Conservation (phyloP, 768 basidiomycete genomes). For the Clavulina sp. region DNA sequence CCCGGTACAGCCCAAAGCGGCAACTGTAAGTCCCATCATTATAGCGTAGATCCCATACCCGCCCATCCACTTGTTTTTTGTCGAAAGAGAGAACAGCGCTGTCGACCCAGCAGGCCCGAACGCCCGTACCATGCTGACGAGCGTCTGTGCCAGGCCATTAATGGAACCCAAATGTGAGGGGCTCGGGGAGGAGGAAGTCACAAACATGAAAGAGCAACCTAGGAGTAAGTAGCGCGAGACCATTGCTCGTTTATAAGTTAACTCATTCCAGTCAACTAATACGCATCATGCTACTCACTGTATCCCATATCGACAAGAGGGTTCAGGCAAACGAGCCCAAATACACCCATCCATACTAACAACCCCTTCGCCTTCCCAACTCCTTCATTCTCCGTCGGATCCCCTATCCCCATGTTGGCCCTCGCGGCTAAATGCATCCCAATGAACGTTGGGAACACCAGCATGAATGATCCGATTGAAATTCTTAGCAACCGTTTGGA, state of each 20-base stretch:
- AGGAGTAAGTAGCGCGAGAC: neutral
- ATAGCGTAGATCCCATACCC: neutral
- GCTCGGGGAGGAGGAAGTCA: slow-evolving; percentile 6
- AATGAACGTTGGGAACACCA: slow-evolving; percentile 1
- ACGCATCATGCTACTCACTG: neutral
- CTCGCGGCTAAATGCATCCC: slow-evolving; percentile 6
- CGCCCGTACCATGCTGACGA: slow-evolving; percentile 3
- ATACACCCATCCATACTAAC: too few species aligned
- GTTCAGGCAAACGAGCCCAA: neutral
- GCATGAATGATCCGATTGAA: slow-evolving; percentile 3
- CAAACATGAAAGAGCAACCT: slow-evolving; percentile 8
- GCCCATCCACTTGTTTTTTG: slow-evolving; percentile 3
- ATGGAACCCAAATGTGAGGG: slow-evolving; percentile 2
- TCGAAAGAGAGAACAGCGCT: slow-evolving; percentile 6
- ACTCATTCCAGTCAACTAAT: neutral
- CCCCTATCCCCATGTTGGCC: too few species aligned
- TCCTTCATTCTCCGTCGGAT: too few species aligned
- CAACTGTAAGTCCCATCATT: too few species aligned
- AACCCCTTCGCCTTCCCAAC: too few species aligned
- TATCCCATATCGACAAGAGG: neutral
- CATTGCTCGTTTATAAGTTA: neutral
- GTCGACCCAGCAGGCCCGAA: slow-evolving; percentile 8
- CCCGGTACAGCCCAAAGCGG: too few species aligned
- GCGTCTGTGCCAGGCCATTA: slow-evolving; percentile 8
- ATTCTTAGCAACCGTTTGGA: neutral